Evolutionary conservation across 176 grass and related monocot species (phyloP).

Genomic region (Eragrostis nindensis): DNA sequence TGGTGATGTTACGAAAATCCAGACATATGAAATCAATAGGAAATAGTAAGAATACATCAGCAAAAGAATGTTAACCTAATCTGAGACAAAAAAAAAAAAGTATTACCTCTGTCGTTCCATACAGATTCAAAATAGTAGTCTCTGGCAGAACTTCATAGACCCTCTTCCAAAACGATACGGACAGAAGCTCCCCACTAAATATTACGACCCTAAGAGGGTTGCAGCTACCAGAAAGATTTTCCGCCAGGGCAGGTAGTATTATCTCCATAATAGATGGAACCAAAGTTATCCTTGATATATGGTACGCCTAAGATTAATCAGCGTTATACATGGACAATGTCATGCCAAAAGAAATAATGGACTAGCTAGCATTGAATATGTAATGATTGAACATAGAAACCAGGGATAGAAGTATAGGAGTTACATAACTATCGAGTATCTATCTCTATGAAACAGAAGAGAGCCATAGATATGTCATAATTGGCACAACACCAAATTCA

Average conservation of each 20-base stretch:
- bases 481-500: neutral
- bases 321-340: conserved; percentile 30
- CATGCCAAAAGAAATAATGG: conserved; percentile 21
- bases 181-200: conserved; percentile 82
- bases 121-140: conserved; percentile 78
- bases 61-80: conserved; percentile 5
- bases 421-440: neutral
- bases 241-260: conserved; percentile 56
- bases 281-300: conserved; percentile 77
- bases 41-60: conserved; percentile 3
- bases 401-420: neutral
- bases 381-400: conserved; percentile 25
- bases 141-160: conserved; percentile 61
- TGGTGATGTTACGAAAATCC: conserved; percentile 1
- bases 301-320: conserved; percentile 48
- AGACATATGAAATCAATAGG: neutral
- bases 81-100: conserved; percentile 42
- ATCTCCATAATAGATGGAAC: conserved; percentile 82
- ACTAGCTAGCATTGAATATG: neutral
- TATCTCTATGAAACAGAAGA: neutral
- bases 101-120: conserved; percentile 87
- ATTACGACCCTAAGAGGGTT: conserved; percentile 72
- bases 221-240: conserved; percentile 43
- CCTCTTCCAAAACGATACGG: conserved; percentile 64
- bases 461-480: neutral